Evolutionary conservation across 2,329 filamentous ascomycete genomes (phyloP).

Genomic region (Coleophoma crateriformis): DNA sequence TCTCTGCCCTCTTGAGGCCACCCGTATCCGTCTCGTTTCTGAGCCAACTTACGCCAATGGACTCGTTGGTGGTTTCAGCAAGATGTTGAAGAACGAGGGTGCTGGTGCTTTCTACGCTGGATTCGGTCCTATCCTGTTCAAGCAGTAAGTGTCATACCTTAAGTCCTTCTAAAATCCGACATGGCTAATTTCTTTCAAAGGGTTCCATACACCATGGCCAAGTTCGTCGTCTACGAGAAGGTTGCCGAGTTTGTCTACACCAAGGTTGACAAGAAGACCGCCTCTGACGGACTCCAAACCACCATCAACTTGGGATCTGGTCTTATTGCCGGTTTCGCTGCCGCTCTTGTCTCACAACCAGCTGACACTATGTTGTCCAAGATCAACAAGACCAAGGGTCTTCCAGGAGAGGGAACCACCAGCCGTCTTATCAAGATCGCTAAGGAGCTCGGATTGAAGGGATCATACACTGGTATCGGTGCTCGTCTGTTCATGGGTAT

Average conservation of each 20-base stretch:
- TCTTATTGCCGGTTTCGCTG: constrained; percentile 78
- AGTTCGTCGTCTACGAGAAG: constrained; percentile 93
- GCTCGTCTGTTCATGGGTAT: constrained; percentile 65
- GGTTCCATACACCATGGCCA: constrained; percentile 91
- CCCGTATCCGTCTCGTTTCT: constrained; percentile 88
- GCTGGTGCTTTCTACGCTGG: constrained; percentile 84
- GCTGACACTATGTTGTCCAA: constrained; percentile 92
- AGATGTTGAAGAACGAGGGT: constrained; percentile 81
- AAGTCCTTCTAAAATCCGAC: constrained; percentile 7
- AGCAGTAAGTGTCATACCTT: constrained; percentile 50
- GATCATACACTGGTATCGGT: constrained; percentile 76
- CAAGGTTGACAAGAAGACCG: constrained; percentile 62
- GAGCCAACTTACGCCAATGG: constrained; percentile 81
- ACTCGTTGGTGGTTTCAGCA: constrained; percentile 72
- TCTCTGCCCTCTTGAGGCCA: constrained; percentile 87
- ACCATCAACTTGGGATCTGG: constrained; percentile 74
- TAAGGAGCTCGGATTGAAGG: constrained; percentile 75
- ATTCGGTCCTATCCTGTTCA: constrained; percentile 83
- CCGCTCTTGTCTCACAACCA: constrained; percentile 81
- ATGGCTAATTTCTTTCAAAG: constrained; percentile 32
- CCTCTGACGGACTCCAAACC: constrained; percentile 68
- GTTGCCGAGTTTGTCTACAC: constrained; percentile 70
- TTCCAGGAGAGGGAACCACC: constrained; percentile 78
- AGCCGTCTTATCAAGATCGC: constrained; percentile 82
- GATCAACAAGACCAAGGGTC: constrained; percentile 93